Evolutionary conservation across 108 stramenopile species (phyloP).

Genomic region (Nitzschia inconspicua): DNA sequence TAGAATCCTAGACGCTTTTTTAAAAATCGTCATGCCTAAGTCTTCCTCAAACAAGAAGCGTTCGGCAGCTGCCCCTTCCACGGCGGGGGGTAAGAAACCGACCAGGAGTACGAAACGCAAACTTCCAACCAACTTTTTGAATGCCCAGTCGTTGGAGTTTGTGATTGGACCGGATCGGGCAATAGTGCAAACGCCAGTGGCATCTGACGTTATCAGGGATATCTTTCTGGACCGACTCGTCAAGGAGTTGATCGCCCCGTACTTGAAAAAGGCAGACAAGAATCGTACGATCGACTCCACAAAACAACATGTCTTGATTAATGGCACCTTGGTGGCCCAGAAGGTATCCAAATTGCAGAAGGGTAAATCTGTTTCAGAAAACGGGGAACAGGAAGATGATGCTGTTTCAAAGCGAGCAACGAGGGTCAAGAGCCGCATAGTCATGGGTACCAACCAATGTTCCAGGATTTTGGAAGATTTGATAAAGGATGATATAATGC

Average conservation of each 20-base stretch:
- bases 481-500: neutral
- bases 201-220: constrained; percentile 39
- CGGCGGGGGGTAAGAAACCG: too few species aligned
- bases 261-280: too few species aligned
- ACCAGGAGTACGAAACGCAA: too few species aligned
- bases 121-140: constrained; percentile 17
- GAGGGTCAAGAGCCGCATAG: constrained; percentile 12
- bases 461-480: constrained; percentile 39
- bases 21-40: too few species aligned
- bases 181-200: constrained; percentile 31
- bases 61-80: too few species aligned
- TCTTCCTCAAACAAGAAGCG: too few species aligned
- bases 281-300: too few species aligned
- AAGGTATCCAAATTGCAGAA: too few species aligned
- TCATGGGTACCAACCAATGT: constrained; percentile 69
- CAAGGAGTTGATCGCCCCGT: constrained; percentile 56
- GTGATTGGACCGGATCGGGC: constrained; percentile 5
- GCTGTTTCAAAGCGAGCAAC: neutral
- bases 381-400: too few species aligned
- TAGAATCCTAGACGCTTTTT: too few species aligned
- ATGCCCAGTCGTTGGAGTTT: constrained; percentile 12
- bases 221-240: constrained; percentile 63
- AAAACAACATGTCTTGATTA: constrained; percentile 12
- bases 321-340: too few species aligned
- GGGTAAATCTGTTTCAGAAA: constrained; percentile 1